Base-by-base conservation (phyloP, 257 asterid genomes). In the Salvia splendens region DNA sequence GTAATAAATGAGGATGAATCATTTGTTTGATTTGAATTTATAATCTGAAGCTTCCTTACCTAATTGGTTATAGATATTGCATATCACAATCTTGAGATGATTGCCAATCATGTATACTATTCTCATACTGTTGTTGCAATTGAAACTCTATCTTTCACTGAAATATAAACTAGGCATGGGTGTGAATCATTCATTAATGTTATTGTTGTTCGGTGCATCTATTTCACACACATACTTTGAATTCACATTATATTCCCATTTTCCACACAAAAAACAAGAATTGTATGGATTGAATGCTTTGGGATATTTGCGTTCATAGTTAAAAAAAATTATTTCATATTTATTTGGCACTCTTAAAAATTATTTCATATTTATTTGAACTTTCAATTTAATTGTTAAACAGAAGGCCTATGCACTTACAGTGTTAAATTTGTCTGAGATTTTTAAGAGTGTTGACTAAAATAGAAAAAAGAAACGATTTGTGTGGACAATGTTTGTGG, bases 11-110 rank as follows among this genome's bases (percentile, higher is more conserved):
- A 15, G 67, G 41, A 54, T 52, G 47, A 12, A 10, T 28, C 59
- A 43, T 70, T 50, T 47, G 63, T 62, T 67, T 59, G 69, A 60
- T 75, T 42, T 69, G 42, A 38, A 15, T 62, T 30, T 74, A 36
- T 56, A 6, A 12, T 56, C 17, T 9, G 70, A 80, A 78, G 81
- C 65, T 58, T 66, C 70, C 67, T 68, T 12, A 38, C 65, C 64
- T 80, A 59, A 73, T 78, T 80, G 81, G 83, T 50, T 42, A 68
- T 69, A 38, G 46, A 67, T 40, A 17, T 48, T 64, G 45, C 33
- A 48, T 30, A 51, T 70, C 82, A 64, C 65, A 61, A 70, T 70
- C 77, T 50, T 58, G 62, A 36, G 32, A 80, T 77, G 68, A 81
- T 76, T 74, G 73, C 59, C 50, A 68, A 73, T 66, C 41, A 74